Evolutionary conservation across 768 basidiomycete genomes (phyloP).

Genomic region (Suillus ampliporus): DNA sequence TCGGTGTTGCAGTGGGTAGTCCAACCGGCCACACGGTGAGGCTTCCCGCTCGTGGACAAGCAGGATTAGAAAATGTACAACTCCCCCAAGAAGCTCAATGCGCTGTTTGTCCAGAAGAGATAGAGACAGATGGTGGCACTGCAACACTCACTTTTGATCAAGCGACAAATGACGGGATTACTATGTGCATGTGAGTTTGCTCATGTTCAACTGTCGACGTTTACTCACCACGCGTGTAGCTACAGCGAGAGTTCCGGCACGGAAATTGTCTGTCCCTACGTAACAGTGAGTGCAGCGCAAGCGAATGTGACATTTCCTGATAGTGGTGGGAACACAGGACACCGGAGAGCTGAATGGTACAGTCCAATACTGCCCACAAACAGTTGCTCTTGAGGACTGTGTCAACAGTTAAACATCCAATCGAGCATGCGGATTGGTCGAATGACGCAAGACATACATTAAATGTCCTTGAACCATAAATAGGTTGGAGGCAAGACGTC

Average conservation of each 20-base stretch:
- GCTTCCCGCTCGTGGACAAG: too few species aligned
- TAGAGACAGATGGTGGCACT: background rate
- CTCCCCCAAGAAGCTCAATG: background rate
- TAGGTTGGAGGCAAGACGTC: background rate
- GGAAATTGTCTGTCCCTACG: background rate
- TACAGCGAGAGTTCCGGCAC: conserved; percentile 1
- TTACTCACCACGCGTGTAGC: background rate
- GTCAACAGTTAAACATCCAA: background rate
- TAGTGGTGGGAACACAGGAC: background rate
- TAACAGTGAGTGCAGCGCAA: background rate
- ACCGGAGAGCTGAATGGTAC: background rate
- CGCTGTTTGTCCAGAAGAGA: conserved; percentile 3
- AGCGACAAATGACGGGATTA: background rate
- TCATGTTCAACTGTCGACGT: background rate
- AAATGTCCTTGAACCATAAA: background rate
- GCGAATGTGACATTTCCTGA: background rate
- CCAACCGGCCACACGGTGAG: background rate
- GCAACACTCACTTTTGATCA: background rate
- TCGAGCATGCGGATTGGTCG: background rate
- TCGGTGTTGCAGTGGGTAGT: background rate
- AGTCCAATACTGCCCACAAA: conserved; percentile 3
- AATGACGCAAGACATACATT: background rate
- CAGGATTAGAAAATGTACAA: background rate
- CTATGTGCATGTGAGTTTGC: background rate
- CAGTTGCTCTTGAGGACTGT: background rate